These are phyloP conservation scores for Ganoderma meredithae DNA, from an alignment of 1,284 basidiomycete species.

Conservation along the genomic window DNA sequence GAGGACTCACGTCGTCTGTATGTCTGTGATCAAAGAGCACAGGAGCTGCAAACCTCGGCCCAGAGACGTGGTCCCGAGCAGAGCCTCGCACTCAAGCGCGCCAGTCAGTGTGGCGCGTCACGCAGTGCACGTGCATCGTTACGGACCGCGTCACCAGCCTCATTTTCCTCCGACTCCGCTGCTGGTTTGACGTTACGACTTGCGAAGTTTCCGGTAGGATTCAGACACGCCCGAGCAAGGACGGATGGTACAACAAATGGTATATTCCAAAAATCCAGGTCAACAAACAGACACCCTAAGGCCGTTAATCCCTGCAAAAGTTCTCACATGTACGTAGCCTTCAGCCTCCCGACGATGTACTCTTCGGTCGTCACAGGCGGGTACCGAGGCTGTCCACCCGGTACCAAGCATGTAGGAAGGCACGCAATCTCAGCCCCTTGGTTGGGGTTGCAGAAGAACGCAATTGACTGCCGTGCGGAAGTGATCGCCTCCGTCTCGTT, in stretches of 20 bases:
- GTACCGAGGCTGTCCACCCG: slow-evolving; percentile 65
- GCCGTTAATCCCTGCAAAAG: background rate
- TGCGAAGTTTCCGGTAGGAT: background rate
- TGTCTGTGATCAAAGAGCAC: background rate
- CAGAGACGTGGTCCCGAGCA: background rate
- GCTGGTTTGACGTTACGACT: background rate
- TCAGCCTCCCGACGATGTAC: slow-evolving; percentile 78
- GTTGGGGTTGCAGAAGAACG: slow-evolving; percentile 90
- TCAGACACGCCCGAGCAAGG: too few relatives aligned
- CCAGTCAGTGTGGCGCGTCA: slow-evolving; percentile 14
- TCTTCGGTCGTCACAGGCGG: slow-evolving; percentile 73
- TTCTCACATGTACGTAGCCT: slow-evolving; percentile 57
- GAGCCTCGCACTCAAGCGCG: background rate
- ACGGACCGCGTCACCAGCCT: slow-evolving; percentile 19
- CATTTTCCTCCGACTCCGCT: background rate
- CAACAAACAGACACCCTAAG: background rate
- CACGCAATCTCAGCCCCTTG: slow-evolving; percentile 72
- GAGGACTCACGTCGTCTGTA: background rate
- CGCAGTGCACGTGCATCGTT: slow-evolving; percentile 25
- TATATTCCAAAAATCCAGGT: background rate
- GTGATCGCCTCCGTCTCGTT: slow-evolving; percentile 61
- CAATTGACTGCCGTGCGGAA: slow-evolving; percentile 80
- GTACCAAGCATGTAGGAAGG: slow-evolving; percentile 68
- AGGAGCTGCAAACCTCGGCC: background rate
- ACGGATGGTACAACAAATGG: background rate